Evolutionary conservation across 1,139 yeast species (phyloP), one percentile per base, ranked within the genome.

Genomic region (Nakaseomyces glabratus): DNA sequence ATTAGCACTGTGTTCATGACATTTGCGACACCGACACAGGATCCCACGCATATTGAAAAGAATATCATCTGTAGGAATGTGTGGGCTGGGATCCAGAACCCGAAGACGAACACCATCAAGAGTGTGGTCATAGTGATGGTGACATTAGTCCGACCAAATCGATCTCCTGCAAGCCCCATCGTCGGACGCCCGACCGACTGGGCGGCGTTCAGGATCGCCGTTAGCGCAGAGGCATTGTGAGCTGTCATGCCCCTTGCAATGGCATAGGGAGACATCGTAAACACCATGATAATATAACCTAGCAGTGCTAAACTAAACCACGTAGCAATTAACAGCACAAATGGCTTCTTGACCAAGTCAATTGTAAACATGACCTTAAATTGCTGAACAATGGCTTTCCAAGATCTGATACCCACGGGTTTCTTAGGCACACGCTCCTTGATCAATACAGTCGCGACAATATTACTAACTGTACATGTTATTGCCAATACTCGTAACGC

Each of bases 141-240:
- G 21, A 69, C 59, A 51, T 76, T 79, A 28, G 66, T 58, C 39
- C 85, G 62, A 2, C 93, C 90, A 31, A 63, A 53, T 21, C 45
- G 56, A 50, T 80, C 90, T 17, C 78, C 76, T 4, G 68, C 24
- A 4, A 62, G 39, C 0, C 93, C 90, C 53, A 77, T 62, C 2
- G 58, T 23, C 1, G 88, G 88, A 45, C 90, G 63, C 0, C 90
- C 90, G 10, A 80, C 43, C 2, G 67, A 57, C 54, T 79, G 86
- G 1, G 77, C 78, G 3, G 72, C 75, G 51, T 75, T 76, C 47
- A 79, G 59, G 6, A 76, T 54, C 0, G 85, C 77, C 3, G 84
- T 75, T 19, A 78, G 57, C 14, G 63, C 58, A 4, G 85, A 68
- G 4, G 77, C 84, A 45, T 79, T 76, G 13, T 63, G 51, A 20